These are phyloP conservation scores for Fomitopsis palustris DNA, from an alignment of 1,284 basidiomycete species.

Conservation along the genomic window DNA sequence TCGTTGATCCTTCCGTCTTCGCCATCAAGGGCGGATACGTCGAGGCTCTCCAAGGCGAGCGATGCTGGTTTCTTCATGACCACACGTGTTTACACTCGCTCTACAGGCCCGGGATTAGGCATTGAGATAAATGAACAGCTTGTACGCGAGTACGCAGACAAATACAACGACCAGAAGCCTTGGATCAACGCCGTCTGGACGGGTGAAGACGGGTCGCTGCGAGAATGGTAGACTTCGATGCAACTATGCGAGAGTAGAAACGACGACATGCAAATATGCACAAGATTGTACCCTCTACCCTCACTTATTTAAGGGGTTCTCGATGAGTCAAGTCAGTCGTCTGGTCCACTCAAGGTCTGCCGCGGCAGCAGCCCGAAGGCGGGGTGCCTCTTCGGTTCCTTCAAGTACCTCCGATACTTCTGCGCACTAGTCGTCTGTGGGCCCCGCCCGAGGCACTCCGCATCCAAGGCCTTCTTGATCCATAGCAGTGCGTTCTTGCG, in stretches of 20 bases:
- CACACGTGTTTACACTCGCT: not conserved
- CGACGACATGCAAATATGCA: no score
- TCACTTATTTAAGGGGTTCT: no score
- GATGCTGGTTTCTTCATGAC: not conserved
- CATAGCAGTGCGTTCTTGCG: slow-evolving; percentile 24
- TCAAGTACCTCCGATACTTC: slow-evolving; percentile 17
- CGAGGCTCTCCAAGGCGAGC: slow-evolving; percentile 45
- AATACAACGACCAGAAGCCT: slow-evolving; percentile 32
- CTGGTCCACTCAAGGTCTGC: slow-evolving; percentile 19
- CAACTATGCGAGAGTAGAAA: no score
- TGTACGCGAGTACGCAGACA: slow-evolving; percentile 48
- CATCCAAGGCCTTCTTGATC: slow-evolving; percentile 23
- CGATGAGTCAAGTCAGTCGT: not conserved
- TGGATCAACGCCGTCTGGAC: slow-evolving; percentile 66
- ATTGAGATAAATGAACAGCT: slow-evolving; percentile 66
- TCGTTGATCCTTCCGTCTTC: slow-evolving; percentile 57
- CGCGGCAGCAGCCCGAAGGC: slow-evolving; percentile 15
- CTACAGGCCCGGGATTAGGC: slow-evolving; percentile 60
- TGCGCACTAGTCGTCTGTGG: slow-evolving; percentile 18
- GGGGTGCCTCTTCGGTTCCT: slow-evolving; percentile 18
- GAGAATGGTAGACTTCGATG: slow-evolving; percentile 56
- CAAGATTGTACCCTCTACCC: no score
- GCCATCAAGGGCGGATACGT: slow-evolving; percentile 60
- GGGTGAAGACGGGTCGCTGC: slow-evolving; percentile 48
- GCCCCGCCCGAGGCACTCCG: slow-evolving; percentile 16